Percentiles rank a stretch among this genome's conserved stretches.
Evolutionary conservation across 495 filamentous ascomycete species (phyloP).

Genomic region (Evernia prunastri): DNA sequence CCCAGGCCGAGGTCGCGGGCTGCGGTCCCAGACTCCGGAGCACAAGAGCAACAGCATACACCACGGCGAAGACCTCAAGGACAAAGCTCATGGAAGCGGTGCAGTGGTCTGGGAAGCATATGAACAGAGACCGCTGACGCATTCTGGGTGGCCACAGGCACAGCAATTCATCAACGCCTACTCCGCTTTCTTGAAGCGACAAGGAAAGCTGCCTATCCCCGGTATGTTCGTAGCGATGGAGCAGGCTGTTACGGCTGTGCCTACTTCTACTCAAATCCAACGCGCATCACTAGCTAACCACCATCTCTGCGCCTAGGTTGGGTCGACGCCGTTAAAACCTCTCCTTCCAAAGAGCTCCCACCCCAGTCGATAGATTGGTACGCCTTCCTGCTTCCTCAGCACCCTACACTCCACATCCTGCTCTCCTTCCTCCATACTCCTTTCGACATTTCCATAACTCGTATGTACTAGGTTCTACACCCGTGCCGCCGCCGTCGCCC

Average conservation of each 20-base stretch:
- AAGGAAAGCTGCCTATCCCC: conserved; percentile 96
- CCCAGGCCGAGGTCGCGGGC: conserved; percentile 14
- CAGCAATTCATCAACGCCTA: conserved; percentile 95
- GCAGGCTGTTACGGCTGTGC: neutral
- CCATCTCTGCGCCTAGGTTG: conserved; percentile 55
- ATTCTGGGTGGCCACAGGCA: conserved; percentile 46
- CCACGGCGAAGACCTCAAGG: neutral
- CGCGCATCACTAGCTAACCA: neutral
- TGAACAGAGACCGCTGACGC: neutral
- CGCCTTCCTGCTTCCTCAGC: conserved; percentile 21
- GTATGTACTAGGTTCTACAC: conserved; percentile 71
- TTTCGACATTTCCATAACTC: neutral
- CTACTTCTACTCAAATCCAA: neutral
- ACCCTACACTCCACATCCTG: neutral
- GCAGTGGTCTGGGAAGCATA: conserved; percentile 27
- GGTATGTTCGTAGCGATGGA: conserved; percentile 43
- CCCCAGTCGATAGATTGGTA: conserved; percentile 94
- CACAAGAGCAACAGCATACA: neutral
- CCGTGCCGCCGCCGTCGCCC: conserved; percentile 89
- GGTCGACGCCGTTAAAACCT: conserved; percentile 99
- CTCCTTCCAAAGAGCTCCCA: conserved; percentile 88
- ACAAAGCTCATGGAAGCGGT: neutral
- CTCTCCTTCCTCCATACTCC: conserved; percentile 17
- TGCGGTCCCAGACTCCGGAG: neutral
- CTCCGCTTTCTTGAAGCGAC: conserved; percentile 95